These are phyloP conservation scores for Solanum sitiens DNA, from an alignment of 257 asterid genomes.

Conservation along the genomic window DNA sequence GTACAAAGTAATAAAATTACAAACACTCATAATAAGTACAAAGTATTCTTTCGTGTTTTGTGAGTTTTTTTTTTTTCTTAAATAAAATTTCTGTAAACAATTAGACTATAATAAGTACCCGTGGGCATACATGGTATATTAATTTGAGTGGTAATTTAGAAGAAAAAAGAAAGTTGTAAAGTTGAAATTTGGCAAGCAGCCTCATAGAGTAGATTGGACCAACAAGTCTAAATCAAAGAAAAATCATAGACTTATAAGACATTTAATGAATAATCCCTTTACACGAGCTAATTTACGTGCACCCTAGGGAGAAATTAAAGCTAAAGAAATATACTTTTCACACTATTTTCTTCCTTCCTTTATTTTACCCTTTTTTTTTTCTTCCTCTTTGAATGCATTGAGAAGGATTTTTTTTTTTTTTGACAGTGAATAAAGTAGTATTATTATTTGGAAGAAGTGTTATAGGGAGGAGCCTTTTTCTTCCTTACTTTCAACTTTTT, in stretches of 20 bases:
- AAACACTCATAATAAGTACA: not conserved
- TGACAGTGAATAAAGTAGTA: not conserved
- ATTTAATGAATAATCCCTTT: not conserved
- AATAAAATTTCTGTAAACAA: not conserved
- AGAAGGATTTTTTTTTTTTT: not conserved
- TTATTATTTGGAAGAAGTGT: not conserved
- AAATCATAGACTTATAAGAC: conserved; percentile 4
- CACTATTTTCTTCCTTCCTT: conserved; percentile 3
- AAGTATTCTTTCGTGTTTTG: not conserved
- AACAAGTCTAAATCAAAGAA: conserved; percentile 11
- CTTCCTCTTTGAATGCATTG: not conserved
- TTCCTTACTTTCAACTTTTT: not conserved
- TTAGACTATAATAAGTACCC: not conserved
- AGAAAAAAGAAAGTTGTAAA: not conserved
- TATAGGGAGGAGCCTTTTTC: not conserved
- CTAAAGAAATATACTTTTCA: conserved; percentile 10
- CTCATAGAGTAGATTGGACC: conserved; percentile 10
- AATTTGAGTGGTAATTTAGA: not conserved
- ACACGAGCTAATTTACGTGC: conserved; percentile 3
- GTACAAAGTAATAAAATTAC: no score
- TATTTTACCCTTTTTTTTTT: not conserved
- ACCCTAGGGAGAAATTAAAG: not conserved
- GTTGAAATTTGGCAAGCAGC: conserved; percentile 9
- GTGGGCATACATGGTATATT: not conserved
- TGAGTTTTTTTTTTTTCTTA: not conserved